phyloP scores from a whole-genome alignment of 225 moss, liverwort and hornwort species.

The Thuidium tamariscinum region DNA sequence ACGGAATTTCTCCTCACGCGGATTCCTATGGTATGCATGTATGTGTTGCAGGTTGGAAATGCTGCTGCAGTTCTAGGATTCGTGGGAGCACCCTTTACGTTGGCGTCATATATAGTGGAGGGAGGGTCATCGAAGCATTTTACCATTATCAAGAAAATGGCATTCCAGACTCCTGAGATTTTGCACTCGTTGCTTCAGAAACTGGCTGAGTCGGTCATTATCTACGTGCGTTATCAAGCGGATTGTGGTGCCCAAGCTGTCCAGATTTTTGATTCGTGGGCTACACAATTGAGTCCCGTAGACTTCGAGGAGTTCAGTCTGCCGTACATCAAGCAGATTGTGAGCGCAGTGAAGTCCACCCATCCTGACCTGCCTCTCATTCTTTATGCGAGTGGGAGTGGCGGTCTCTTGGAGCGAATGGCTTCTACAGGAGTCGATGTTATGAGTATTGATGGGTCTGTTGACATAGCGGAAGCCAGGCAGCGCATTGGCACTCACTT shows the following conservation, averaged over 20 bases:
- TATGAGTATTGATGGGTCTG: conserved; percentile 77
- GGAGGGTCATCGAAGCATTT: conserved; percentile 90
- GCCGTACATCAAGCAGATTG: conserved; percentile 91
- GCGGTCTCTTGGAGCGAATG: conserved; percentile 92
- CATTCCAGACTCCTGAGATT: conserved; percentile 75
- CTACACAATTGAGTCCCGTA: conserved; percentile 71
- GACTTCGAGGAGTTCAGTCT: conserved; percentile 89
- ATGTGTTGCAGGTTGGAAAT: conserved; percentile 57
- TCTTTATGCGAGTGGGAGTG: conserved; percentile 92
- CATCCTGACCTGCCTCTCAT: conserved; percentile 85
- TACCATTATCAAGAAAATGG: conserved; percentile 77
- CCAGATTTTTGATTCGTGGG: conserved; percentile 98
- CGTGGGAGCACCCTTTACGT: conserved; percentile 88
- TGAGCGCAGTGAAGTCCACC: conserved; percentile 74
- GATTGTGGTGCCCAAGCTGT: conserved; percentile 90
- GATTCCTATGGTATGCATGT: background rate
- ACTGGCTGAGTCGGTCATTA: conserved; percentile 73
- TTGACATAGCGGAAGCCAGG: conserved; percentile 89
- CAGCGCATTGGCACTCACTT: conserved; percentile 75
- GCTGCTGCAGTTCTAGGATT: conserved; percentile 89
- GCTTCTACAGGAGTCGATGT: conserved; percentile 82
- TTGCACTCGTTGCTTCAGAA: conserved; percentile 78
- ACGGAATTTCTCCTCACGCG: background rate
- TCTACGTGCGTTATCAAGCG: conserved; percentile 88
- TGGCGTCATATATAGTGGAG: conserved; percentile 93